These are phyloP conservation scores for Poa annua DNA, from an alignment of 176 grass and related monocot species.

Conservation along the genomic window DNA sequence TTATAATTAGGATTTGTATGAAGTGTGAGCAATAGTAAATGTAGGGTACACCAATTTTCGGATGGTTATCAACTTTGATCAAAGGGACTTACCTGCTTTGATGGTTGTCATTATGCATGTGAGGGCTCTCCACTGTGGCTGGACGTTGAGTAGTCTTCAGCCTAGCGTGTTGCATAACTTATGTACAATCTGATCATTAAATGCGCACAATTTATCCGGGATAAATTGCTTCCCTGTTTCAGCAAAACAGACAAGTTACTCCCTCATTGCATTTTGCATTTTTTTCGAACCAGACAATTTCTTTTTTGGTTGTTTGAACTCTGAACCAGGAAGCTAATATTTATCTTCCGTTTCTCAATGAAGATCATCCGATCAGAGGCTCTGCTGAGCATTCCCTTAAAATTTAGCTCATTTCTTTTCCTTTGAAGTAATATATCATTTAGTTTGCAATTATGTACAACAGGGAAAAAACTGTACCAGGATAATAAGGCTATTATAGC, in stretches of 20 bases:
- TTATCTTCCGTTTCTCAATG: neutral
- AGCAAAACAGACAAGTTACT: neutral
- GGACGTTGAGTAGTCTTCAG: neutral
- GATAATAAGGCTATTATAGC: neutral
- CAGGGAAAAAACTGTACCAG: neutral
- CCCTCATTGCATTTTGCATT: neutral
- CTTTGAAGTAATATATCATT: neutral
- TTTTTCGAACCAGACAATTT: neutral
- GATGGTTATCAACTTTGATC: neutral
- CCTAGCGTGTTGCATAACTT: neutral
- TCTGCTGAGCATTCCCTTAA: neutral
- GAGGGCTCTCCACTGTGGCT: neutral
- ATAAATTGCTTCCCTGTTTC: neutral
- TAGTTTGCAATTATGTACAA: neutral
- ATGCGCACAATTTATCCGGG: neutral
- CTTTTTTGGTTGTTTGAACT: neutral
- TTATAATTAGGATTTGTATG: neutral
- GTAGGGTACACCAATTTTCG: neutral
- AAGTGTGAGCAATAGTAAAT: neutral
- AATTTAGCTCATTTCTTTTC: neutral
- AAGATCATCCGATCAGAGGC: neutral
- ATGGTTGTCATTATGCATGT: neutral
- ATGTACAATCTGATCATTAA: neutral
- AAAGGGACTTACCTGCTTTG: neutral
- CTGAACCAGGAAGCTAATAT: neutral